phyloP scores from a whole-genome alignment of 2,329 filamentous ascomycete species.

The Thyridium curvatum region DNA sequence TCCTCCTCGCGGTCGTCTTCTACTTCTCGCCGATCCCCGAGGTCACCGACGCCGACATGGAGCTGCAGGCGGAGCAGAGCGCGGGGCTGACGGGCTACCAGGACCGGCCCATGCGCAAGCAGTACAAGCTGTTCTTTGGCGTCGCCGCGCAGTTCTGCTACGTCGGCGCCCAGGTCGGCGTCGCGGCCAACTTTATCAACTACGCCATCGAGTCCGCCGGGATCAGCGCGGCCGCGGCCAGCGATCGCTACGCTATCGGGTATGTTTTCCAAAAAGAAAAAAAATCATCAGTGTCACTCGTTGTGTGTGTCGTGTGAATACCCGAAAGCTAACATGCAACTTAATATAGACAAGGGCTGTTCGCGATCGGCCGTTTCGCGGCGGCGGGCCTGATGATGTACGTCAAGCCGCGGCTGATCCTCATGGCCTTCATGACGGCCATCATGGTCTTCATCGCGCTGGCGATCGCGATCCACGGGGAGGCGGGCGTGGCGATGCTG shows the following conservation, averaged over 20 bases:
- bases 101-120: slow-evolving; percentile 57
- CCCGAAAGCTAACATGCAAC: no score
- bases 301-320: no score
- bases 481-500: slow-evolving; percentile 49
- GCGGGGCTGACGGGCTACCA: slow-evolving; percentile 39
- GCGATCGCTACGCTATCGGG: slow-evolving; percentile 65
- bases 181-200: slow-evolving; percentile 64
- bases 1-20: slow-evolving; percentile 56
- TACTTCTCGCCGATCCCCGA: slow-evolving; percentile 62
- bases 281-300: no score
- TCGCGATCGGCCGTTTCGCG: slow-evolving; percentile 64
- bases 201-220: slow-evolving; percentile 54
- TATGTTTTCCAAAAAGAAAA: no score
- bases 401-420: slow-evolving; percentile 57
- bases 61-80: slow-evolving; percentile 46
- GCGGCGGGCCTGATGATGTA: slow-evolving; percentile 61
- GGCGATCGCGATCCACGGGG: slow-evolving; percentile 34
- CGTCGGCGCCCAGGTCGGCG: slow-evolving; percentile 61
- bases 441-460: slow-evolving; percentile 56
- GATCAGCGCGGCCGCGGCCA: slow-evolving; percentile 42
- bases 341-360: slow-evolving; percentile 48
- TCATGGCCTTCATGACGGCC: slow-evolving; percentile 56
- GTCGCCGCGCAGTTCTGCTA: slow-evolving; percentile 72
- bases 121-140: slow-evolving; percentile 69
- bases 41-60: slow-evolving; percentile 63